Evolutionary conservation across 2,329 filamentous ascomycete genomes (phyloP), one percentile per base, ranked within the genome.

Genomic region (Fusarium agapanthi): DNA sequence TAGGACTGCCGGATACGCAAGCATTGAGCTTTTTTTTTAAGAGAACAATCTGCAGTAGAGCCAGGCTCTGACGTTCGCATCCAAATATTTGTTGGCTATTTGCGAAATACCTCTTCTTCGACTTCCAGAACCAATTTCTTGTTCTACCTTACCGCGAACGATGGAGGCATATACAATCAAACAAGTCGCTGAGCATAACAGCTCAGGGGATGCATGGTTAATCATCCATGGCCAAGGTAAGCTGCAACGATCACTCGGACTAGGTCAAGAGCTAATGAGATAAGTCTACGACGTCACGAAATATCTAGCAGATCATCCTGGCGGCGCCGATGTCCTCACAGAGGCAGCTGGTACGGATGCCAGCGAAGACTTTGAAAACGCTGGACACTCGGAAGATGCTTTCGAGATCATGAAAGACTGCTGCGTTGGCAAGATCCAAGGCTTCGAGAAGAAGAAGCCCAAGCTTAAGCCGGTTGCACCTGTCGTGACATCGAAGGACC

Each of bases 321-420:
- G 93, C 75, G 94, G 94, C 78, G 89, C 92, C 77, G 93, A 95
- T 77, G 89, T 95, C 66, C 86, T 96, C 50, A 85, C 93, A 65
- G 93, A 95, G 71, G 91, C 93, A 40, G 93, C 88, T 74, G 94
- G 94, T 65, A 90, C 90, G 74, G 93, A 96, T 81, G 91, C 92
- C 45, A 93, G 91, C 53, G 91, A 93, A 79, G 92, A 90, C 40
- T 96, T 95, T 77, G 93, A 96, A 82, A 92, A 95, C 76, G 93
- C 94, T 40, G 93, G 93, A 53, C 94, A 97, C 85, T 94, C 92
- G 48, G 92, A 94, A 38, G 85, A 87, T 56, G 85, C 85, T 3
- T 80, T 76, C 38, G 84, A 85, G 54, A 82, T 85, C 53, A 83
- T 86, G 80, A 77, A 77, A 11, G 67, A 77, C 10, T 83, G 78